Evolutionary conservation across 306 rosid genomes (phyloP).

Genomic region (Cicer arietinum): DNA sequence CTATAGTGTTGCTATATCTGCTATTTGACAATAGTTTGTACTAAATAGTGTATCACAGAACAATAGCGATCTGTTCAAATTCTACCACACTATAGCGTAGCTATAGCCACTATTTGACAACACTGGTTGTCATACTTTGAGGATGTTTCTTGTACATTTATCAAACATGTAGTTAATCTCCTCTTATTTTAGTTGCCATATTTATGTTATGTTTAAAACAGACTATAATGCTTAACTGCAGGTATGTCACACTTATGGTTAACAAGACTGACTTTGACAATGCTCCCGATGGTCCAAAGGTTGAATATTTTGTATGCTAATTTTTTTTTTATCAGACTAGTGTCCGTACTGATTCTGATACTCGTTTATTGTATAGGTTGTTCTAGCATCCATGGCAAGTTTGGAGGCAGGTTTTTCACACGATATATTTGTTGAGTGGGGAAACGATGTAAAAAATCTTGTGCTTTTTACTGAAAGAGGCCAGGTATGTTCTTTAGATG

Average conservation of each 20-base stretch:
- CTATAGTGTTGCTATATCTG: too few species aligned
- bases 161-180: conserved; percentile 17
- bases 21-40: too few species aligned
- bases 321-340: conserved; percentile 33
- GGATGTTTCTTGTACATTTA: neutral
- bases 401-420: conserved; percentile 98
- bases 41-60: too few species aligned
- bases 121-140: conserved; percentile 5
- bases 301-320: conserved; percentile 43
- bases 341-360: conserved; percentile 34
- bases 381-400: conserved; percentile 97
- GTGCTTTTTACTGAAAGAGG: conserved; percentile 94
- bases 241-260: conserved; percentile 69
- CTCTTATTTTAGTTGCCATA: conserved; percentile 21
- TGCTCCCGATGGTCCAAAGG: conserved; percentile 98
- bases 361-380: conserved; percentile 63
- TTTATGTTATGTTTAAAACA: conserved; percentile 40
- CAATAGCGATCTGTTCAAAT: too few species aligned
- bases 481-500: conserved; percentile 64
- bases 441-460: conserved; percentile 73
- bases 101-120: too few species aligned
- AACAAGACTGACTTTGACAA: conserved; percentile 87
- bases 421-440: conserved; percentile 96
- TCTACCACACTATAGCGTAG: too few species aligned
- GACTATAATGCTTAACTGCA: conserved; percentile 56